phyloP scores from a whole-genome alignment of 2,329 filamentous ascomycete genomes.

The Stachybotrys chlorohalonatus region DNA sequence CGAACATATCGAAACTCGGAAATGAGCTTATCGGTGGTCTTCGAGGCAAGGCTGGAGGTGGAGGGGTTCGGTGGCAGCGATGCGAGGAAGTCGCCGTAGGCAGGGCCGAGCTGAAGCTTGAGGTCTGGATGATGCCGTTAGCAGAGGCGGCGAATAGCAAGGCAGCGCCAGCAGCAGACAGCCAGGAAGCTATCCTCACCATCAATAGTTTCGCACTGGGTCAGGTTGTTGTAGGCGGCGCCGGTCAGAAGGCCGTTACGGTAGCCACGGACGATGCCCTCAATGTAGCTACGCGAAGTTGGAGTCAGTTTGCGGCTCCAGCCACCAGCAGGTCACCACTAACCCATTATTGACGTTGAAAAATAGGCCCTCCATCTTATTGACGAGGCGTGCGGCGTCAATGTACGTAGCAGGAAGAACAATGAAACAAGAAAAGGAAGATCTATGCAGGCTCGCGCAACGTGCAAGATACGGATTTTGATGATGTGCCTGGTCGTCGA shows the following conservation, averaged over 20 bases:
- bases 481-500: background rate
- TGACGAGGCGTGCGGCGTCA: background rate
- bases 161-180: background rate
- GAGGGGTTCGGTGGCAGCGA: slow-evolving; percentile 93
- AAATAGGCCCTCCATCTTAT: slow-evolving; percentile 78
- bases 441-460: background rate
- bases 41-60: slow-evolving; percentile 86
- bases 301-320: slow-evolving; percentile 19
- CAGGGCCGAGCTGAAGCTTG: slow-evolving; percentile 91
- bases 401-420: too few relatives aligned
- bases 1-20: slow-evolving; percentile 95
- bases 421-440: background rate
- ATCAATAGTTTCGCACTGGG: slow-evolving; percentile 95
- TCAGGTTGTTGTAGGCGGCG: slow-evolving; percentile 90
- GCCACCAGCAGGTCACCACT: slow-evolving; percentile 15
- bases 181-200: slow-evolving; percentile 42
- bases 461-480: background rate
- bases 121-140: slow-evolving; percentile 54
- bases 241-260: slow-evolving; percentile 85
- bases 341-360: slow-evolving; percentile 94
- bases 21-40: slow-evolving; percentile 96
- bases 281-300: slow-evolving; percentile 63
- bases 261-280: slow-evolving; percentile 95
- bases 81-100: slow-evolving; percentile 94
- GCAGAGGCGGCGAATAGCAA: background rate